Percentiles rank a stretch among this genome's conserved stretches.
These are phyloP conservation scores for Epichloe glyceriae DNA, from an alignment of 2,329 filamentous ascomycete species.

Conservation along the genomic window DNA sequence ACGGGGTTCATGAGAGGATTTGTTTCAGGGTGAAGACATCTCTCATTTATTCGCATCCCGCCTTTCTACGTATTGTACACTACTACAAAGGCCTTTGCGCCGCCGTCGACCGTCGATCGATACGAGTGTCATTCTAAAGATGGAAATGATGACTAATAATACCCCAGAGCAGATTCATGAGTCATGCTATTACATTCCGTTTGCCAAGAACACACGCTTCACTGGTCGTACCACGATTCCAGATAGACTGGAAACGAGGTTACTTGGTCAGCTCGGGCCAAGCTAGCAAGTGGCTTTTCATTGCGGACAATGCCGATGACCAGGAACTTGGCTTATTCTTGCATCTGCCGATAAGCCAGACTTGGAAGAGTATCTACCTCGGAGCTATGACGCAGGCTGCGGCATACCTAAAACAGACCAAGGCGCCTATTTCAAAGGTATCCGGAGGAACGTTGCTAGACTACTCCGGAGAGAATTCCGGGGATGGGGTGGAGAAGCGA, in stretches of 20 bases:
- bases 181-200: slow-evolving; percentile 4
- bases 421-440: slow-evolving; percentile 15
- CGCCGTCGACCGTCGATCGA: too few relatives aligned
- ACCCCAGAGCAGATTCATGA: neutral
- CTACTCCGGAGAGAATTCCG: slow-evolving; percentile 18
- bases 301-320: slow-evolving; percentile 28
- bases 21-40: too few relatives aligned
- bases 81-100: too few relatives aligned
- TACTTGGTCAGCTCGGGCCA: slow-evolving; percentile 13
- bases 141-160: neutral
- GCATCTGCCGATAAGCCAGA: slow-evolving; percentile 5
- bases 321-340: slow-evolving; percentile 11
- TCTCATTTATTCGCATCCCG: too few relatives aligned
- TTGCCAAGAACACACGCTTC: slow-evolving; percentile 13
- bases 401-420: slow-evolving; percentile 23
- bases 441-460: slow-evolving; percentile 15
- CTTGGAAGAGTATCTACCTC: slow-evolving; percentile 17
- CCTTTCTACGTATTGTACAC: too few relatives aligned
- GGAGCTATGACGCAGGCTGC: slow-evolving; percentile 22
- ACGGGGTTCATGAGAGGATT: too few relatives aligned
- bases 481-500: slow-evolving; percentile 11
- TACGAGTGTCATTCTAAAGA: neutral
- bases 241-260: slow-evolving; percentile 13
- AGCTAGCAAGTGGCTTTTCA: slow-evolving; percentile 20
- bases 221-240: slow-evolving; percentile 13